Percentiles rank a stretch among this genome's conserved stretches.
phyloP scores from a whole-genome alignment of 257 asterid genomes.

The Salvia hispanica region DNA sequence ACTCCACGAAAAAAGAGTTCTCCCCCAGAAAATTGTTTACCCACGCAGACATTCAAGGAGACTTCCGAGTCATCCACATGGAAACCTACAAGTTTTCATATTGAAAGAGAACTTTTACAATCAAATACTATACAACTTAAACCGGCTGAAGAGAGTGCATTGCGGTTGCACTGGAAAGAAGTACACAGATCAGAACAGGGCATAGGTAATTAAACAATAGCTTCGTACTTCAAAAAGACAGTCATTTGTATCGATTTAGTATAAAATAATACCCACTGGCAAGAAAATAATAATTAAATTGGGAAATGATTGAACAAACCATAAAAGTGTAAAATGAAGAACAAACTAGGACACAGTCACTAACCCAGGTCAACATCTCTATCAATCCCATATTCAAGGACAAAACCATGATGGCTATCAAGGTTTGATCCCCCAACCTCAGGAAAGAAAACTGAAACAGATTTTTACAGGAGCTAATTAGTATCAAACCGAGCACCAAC shows the following conservation, averaged over 20 bases:
- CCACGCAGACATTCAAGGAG: conserved; percentile 92
- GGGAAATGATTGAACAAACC: conserved; percentile 26
- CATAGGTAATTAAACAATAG: conserved; percentile 13
- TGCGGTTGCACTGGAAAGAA: not conserved
- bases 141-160: conserved; percentile 19
- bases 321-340: conserved; percentile 11
- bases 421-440: conserved; percentile 95
- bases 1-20: conserved; percentile 93
- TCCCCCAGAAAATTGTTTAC: conserved; percentile 90
- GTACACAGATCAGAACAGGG: conserved; percentile 12
- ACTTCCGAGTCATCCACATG: conserved; percentile 99
- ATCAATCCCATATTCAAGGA: conserved; percentile 90
- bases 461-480: conserved; percentile 21
- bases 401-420: conserved; percentile 95
- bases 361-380: conserved; percentile 87
- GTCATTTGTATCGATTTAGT: conserved; percentile 12
- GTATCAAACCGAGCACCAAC: conserved; percentile 23
- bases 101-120: conserved; percentile 22
- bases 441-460: conserved; percentile 74
- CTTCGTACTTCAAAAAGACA: conserved; percentile 9
- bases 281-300: conserved; percentile 23
- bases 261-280: conserved; percentile 8
- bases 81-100: conserved; percentile 62
- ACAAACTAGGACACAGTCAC: conserved; percentile 29
- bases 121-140: conserved; percentile 9